Percentiles rank a stretch among this genome's conserved stretches.
Conservation (phyloP, 768 basidiomycete species). For the Suillus placidus region DNA sequence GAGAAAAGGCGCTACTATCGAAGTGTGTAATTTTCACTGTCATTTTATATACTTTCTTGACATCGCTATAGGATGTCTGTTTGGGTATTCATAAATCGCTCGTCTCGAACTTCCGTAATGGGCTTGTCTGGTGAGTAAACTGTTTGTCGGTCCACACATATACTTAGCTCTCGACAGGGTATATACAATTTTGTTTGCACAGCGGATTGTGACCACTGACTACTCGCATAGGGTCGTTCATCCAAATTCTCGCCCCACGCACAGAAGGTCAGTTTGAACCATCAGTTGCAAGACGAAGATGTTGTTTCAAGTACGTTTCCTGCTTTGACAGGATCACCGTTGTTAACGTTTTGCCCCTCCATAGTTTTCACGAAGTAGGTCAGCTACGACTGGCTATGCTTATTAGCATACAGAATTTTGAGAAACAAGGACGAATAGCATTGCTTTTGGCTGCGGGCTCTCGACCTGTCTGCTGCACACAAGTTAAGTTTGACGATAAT, state of each 20-base stretch:
- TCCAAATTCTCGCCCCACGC: slow-evolving; percentile 94
- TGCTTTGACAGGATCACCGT: neutral
- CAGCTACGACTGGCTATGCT: neutral
- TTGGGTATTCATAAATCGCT: slow-evolving; percentile 91
- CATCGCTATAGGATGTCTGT: slow-evolving; percentile 68
- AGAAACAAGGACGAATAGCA: neutral
- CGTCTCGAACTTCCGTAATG: slow-evolving; percentile 91
- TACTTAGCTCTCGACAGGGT: slow-evolving; percentile 1
- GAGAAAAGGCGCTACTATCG: slow-evolving; percentile 90
- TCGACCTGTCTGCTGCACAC: neutral
- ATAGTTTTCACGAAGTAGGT: slow-evolving; percentile 8
- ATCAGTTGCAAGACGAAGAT: slow-evolving; percentile 86
- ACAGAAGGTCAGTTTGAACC: slow-evolving; percentile 87
- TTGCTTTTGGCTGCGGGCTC: neutral
- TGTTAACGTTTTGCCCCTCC: neutral
- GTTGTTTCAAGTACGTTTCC: slow-evolving; percentile 79
- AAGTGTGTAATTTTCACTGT: slow-evolving; percentile 47
- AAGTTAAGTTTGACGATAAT: neutral
- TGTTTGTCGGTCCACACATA: neutral
- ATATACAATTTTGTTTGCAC: slow-evolving; percentile 9
- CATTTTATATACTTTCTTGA: neutral
- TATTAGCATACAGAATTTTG: neutral
- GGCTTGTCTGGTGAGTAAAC: slow-evolving; percentile 79
- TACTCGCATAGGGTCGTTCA: slow-evolving; percentile 73
- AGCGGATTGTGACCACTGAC: slow-evolving; percentile 6